Percentiles rank a stretch among this genome's conserved stretches.
Conservation (phyloP, 2,329 filamentous ascomycete species). For the Talaromyces sp. region DNA sequence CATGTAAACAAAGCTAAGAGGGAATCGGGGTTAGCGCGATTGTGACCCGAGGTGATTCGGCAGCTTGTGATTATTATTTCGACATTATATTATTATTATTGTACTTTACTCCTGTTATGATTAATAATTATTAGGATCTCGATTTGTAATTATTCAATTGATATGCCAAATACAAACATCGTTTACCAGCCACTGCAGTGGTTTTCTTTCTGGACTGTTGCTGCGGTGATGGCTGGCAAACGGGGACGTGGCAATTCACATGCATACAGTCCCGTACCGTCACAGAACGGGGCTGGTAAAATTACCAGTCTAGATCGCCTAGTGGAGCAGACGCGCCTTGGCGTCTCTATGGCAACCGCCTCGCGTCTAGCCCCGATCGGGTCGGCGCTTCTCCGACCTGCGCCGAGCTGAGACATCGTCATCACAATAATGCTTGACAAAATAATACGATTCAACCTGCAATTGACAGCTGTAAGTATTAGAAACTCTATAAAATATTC, state of each 20-base stretch:
- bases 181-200: neutral
- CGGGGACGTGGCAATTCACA: neutral
- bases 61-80: neutral
- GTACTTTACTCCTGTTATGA: too few relatives aligned
- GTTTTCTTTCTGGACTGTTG: neutral
- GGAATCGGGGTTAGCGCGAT: neutral
- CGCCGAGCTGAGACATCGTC: neutral
- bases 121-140: neutral
- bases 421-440: neutral
- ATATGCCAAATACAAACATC: neutral
- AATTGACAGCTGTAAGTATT: neutral
- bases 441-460: too few relatives aligned
- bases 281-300: neutral
- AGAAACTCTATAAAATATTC: neutral
- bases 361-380: constrained; percentile 7
- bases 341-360: constrained; percentile 9
- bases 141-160: too few relatives aligned
- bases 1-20: constrained; percentile 13
- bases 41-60: neutral
- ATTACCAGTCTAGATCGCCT: neutral
- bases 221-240: neutral
- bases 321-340: neutral
- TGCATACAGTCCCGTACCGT: neutral
- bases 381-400: neutral
- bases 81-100: neutral